Evolutionary conservation across 2,329 filamentous ascomycete species (phyloP).

Genomic region (Zymoseptoria passerinii): DNA sequence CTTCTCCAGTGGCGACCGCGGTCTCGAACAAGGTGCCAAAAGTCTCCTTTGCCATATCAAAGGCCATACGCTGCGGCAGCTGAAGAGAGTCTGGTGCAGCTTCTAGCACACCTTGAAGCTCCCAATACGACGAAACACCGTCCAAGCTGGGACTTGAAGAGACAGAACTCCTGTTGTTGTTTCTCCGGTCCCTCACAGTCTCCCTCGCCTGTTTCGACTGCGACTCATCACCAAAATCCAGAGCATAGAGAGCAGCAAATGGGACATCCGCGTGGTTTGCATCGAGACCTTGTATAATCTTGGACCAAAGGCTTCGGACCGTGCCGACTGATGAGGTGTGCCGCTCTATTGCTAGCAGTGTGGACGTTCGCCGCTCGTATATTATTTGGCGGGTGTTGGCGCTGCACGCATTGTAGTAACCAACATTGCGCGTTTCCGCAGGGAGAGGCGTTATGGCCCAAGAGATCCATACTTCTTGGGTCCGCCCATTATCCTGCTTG

Average conservation of each 20-base stretch:
- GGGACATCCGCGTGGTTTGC: slow-evolving; percentile 10
- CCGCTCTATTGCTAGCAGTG: slow-evolving; percentile 7
- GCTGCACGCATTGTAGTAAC: slow-evolving; percentile 7
- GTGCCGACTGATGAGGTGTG: neutral
- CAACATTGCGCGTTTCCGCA: slow-evolving; percentile 2
- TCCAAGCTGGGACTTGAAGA: neutral
- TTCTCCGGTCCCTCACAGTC: no score
- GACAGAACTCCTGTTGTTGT: neutral
- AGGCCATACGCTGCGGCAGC: neutral
- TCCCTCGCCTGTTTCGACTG: neutral
- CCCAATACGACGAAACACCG: neutral
- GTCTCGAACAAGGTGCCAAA: neutral
- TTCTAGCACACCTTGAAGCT: slow-evolving; percentile 4
- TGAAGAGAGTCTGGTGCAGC: neutral
- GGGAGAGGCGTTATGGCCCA: slow-evolving; percentile 8
- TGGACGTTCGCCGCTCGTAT: slow-evolving; percentile 9
- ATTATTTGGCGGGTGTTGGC: slow-evolving; percentile 10
- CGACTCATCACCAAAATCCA: neutral
- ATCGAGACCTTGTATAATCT: slow-evolving; percentile 4
- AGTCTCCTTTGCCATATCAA: neutral
- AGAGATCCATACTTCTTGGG: slow-evolving; percentile 10
- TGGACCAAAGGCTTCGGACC: slow-evolving; percentile 3
- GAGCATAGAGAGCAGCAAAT: slow-evolving; percentile 9
- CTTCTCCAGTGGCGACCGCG: slow-evolving; percentile 20
- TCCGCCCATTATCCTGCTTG: slow-evolving; percentile 5